Evolutionary conservation across 2,329 filamentous ascomycete species (phyloP).

Genomic region (Fusarium tjaetaba): DNA sequence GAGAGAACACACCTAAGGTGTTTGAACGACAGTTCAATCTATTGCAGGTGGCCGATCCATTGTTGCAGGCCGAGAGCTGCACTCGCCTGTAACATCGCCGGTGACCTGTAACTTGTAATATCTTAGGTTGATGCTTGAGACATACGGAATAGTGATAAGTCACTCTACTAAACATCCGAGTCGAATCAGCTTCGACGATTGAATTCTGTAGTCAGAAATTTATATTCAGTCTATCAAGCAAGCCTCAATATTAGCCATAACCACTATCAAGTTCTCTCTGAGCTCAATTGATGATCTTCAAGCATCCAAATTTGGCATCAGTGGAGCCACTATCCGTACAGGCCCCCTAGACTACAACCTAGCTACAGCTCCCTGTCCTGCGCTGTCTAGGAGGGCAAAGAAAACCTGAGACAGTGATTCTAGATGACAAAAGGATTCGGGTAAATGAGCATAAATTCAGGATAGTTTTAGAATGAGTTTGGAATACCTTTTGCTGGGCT

Average conservation of each 20-base stretch:
- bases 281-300: background rate
- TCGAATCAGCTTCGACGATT: background rate
- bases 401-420: background rate
- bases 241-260: background rate
- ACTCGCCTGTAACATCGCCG: background rate
- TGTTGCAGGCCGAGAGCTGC: background rate
- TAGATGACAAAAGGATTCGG: background rate
- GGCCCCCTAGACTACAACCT: background rate
- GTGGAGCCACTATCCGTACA: background rate
- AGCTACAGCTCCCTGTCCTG: constrained; percentile 5
- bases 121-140: background rate
- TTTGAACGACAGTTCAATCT: background rate
- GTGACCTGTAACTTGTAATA: background rate
- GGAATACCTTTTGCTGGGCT: background rate
- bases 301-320: constrained; percentile 4
- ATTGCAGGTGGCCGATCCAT: background rate
- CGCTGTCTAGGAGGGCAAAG: background rate
- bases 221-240: background rate
- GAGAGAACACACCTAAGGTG: background rate
- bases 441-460: background rate
- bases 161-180: background rate
- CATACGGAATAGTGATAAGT: background rate
- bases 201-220: background rate
- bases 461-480: no score
- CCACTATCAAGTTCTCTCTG: background rate